Evolutionary conservation across 2,329 filamentous ascomycete genomes (phyloP), one percentile per base, ranked within the genome.

Genomic region (Curvularia lunata): DNA sequence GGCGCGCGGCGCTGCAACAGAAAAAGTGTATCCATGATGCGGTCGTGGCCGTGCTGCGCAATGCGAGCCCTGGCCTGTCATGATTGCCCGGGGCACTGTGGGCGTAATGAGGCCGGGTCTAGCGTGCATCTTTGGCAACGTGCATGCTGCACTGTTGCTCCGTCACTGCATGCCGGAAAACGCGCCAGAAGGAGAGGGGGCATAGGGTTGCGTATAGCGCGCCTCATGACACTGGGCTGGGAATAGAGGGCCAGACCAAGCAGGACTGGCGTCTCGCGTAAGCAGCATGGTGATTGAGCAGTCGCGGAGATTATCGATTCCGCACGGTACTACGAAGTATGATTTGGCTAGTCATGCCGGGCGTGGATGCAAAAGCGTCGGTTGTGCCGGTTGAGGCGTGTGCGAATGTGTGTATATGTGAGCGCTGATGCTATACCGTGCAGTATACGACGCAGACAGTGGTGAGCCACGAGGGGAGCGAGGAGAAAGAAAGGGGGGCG

Each of bases 1-100:
- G 68, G 65, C 64, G 55, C 65, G 68, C 55, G 56, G 56, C 58
- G 50, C 59, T 63, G 59, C 62, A 64, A 60, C 56, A 60, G 48
- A 63, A 54, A 54, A 42, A 40, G 46, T 40, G 54, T 48, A 52
- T 51, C 53, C 46, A 48, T 50, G 61, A 60, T 60, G 63, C 61
- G 56, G 55, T 59, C 61, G 58, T 54, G 58, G 56, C 54, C 54
- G 53, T 55, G 58, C 58, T 52, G 56, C 43, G 23, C 43, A 58
- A 63, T 56, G 61, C 60, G 59, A 48, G 37, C 32, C 43, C 52
- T 48, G 52, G 28, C 40, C 51, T 48, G 52, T n/a, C 41, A 21
- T 19, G 21, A 40, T n/a, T 18, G 28, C 23, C 8, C 16, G 23
- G 49, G 38, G 25, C 12, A 10, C 16, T 30, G 23, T 23, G 48